A percentile compares a stretch with the other conserved stretches of the same genome.
Conservation (phyloP, 768 basidiomycete species). For the Suillus sp. region DNA sequence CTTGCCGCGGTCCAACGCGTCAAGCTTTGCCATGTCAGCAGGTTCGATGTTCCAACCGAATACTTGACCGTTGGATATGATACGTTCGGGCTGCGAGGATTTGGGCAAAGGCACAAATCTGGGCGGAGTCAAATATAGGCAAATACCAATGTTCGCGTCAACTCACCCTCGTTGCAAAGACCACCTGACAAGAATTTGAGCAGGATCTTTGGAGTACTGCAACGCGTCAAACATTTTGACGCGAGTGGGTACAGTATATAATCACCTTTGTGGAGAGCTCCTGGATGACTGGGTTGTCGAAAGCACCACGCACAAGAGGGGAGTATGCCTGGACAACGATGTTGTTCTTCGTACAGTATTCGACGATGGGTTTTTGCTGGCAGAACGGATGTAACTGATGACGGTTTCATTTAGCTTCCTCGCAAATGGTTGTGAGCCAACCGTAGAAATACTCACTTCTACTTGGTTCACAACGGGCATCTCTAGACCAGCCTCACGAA, state of each 20-base stretch:
- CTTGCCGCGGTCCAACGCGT: slow-evolving; percentile 46
- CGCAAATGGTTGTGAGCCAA: too few species aligned
- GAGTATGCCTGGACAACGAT: slow-evolving; percentile 45
- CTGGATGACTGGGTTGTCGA: slow-evolving; percentile 51
- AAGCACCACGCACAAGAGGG: slow-evolving; percentile 35
- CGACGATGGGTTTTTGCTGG: slow-evolving; percentile 39
- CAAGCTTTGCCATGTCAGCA: slow-evolving; percentile 46
- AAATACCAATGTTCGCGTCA: slow-evolving; percentile 1
- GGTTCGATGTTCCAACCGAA: slow-evolving; percentile 47
- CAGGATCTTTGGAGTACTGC: slow-evolving; percentile 57
- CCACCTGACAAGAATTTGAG: slow-evolving; percentile 86
- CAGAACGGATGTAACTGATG: slow-evolving; percentile 35
- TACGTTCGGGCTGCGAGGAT: slow-evolving; percentile 43
- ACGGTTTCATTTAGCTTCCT: neutral
- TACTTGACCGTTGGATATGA: slow-evolving; percentile 46
- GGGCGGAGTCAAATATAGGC: neutral
- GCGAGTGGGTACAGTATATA: too few species aligned
- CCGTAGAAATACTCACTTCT: slow-evolving; percentile 47
- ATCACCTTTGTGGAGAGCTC: slow-evolving; percentile 56
- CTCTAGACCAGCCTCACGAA: slow-evolving; percentile 57
- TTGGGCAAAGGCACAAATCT: slow-evolving; percentile 55
- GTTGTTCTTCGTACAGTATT: slow-evolving; percentile 37
- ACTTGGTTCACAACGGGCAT: slow-evolving; percentile 74
- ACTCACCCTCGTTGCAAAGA: slow-evolving; percentile 75
- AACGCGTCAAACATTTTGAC: neutral